Percentiles rank a stretch among this genome's conserved stretches.
phyloP scores from a whole-genome alignment of 75 land plant species.

The Pinus albicaulis region DNA sequence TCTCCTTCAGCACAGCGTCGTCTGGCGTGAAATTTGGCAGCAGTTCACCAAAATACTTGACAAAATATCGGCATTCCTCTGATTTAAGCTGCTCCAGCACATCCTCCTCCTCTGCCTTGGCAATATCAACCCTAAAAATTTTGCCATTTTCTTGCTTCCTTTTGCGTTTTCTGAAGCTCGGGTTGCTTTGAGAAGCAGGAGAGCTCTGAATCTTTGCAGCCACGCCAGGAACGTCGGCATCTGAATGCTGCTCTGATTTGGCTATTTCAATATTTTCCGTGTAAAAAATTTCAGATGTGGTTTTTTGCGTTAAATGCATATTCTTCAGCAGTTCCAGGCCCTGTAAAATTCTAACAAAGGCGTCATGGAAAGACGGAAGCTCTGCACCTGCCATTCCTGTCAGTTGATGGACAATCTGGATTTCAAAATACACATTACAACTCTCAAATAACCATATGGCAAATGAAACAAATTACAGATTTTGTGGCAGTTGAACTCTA shows the following conservation, averaged over 20 bases:
- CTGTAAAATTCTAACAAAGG: neutral
- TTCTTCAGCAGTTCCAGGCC: neutral
- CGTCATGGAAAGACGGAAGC: neutral
- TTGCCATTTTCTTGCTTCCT: constrained; percentile 1
- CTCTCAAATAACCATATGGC: too few relatives aligned
- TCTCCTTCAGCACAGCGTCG: neutral
- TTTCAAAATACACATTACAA: too few relatives aligned
- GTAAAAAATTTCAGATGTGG: neutral
- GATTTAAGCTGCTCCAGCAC: constrained; percentile 1
- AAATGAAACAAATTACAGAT: too few relatives aligned
- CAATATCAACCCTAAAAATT: neutral
- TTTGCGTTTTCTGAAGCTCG: neutral
- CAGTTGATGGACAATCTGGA: too few relatives aligned
- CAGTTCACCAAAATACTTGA: neutral
- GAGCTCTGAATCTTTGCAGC: neutral
- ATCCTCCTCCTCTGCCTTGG: constrained; percentile 5
- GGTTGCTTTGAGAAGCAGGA: neutral
- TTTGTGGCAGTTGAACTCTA: too few relatives aligned
- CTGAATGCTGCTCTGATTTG: neutral
- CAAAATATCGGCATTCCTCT: constrained; percentile 1
- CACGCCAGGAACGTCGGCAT: neutral
- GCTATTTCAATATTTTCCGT: neutral
- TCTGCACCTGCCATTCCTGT: too few relatives aligned
- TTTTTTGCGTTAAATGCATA: neutral
- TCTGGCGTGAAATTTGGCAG: constrained; percentile 1